phyloP scores from a whole-genome alignment of 352 stramenopile genomes.

The Hyaloperonospora brassicae region DNA sequence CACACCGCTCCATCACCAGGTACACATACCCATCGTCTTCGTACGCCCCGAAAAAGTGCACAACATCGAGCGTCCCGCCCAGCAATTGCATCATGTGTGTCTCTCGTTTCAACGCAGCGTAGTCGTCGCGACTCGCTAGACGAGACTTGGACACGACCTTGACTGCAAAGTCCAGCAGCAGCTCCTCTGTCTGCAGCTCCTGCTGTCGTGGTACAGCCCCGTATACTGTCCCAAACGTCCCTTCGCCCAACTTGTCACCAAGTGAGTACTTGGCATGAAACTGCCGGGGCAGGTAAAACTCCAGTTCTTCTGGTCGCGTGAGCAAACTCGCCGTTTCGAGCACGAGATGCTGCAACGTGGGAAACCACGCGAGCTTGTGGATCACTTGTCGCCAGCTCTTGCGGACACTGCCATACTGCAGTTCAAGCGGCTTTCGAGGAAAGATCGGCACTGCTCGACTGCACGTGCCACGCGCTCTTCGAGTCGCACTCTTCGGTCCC shows the following conservation, averaged over 20 bases:
- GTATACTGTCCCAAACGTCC: conserved; percentile 61
- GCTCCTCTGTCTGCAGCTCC: conserved; percentile 8
- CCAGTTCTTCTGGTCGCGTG: conserved; percentile 47
- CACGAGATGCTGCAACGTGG: conserved; percentile 38
- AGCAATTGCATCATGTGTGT: conserved; percentile 69
- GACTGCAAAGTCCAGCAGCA: conserved; percentile 52
- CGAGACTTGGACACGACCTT: conserved; percentile 71
- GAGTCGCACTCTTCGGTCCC: no score
- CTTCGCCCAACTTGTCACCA: conserved; percentile 53
- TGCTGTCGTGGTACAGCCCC: conserved; percentile 30
- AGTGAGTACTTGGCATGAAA: conserved; percentile 51
- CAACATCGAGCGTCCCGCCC: conserved; percentile 69
- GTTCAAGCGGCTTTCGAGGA: conserved; percentile 13
- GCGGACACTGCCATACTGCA: conserved; percentile 47
- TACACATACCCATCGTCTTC: conserved; percentile 68
- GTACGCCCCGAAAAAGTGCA: conserved; percentile 78
- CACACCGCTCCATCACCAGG: conserved; percentile 74
- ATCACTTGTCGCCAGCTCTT: conserved; percentile 49
- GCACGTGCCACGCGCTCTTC: not conserved
- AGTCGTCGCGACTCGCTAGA: conserved; percentile 54
- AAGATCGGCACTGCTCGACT: conserved; percentile 2
- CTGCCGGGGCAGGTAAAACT: conserved; percentile 51
- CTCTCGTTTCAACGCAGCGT: conserved; percentile 57
- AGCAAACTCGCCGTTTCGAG: conserved; percentile 58
- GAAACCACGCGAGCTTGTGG: conserved; percentile 30